These are phyloP conservation scores for Dendrobium huoshanense DNA, from an alignment of 106 monocot species.

Conservation along the genomic window DNA sequence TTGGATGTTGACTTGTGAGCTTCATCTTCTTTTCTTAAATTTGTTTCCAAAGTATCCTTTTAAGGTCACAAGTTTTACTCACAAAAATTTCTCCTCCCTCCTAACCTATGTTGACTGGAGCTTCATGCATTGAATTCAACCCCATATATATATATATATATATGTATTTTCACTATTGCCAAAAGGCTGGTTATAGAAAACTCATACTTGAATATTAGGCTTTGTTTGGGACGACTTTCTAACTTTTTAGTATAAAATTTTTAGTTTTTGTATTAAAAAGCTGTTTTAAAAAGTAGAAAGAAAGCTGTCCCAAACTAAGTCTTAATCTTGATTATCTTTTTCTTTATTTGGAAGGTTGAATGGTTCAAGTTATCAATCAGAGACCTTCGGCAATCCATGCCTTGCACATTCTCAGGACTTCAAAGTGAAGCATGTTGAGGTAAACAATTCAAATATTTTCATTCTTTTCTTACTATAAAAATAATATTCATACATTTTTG, in stretches of 20 bases:
- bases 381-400: slow-evolving; percentile 89
- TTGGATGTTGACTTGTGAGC: slow-evolving; percentile 89
- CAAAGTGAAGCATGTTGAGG: slow-evolving; percentile 93
- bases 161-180: too few species aligned
- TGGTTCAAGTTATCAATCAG: slow-evolving; percentile 82
- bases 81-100: too few species aligned
- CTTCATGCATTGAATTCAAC: too few species aligned
- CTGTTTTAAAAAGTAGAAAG: too few species aligned
- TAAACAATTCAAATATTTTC: slow-evolving; percentile 7
- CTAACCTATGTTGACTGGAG: too few species aligned
- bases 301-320: too few species aligned
- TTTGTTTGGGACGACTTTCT: too few species aligned
- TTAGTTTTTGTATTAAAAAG: too few species aligned
- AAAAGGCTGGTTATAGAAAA: too few species aligned
- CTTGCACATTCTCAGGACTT: slow-evolving; percentile 84
- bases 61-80: too few species aligned
- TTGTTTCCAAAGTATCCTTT: neutral
- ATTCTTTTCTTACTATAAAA: neutral
- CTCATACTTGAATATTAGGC: neutral
- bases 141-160: too few species aligned
- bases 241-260: too few species aligned
- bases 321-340: neutral
- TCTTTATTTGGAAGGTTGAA: slow-evolving; percentile 46
- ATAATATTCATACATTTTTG: neutral
- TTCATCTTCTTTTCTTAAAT: neutral